Evolutionary conservation across 805 yeast genomes (phyloP).

Genomic region (Maudiozyma barnettii): DNA sequence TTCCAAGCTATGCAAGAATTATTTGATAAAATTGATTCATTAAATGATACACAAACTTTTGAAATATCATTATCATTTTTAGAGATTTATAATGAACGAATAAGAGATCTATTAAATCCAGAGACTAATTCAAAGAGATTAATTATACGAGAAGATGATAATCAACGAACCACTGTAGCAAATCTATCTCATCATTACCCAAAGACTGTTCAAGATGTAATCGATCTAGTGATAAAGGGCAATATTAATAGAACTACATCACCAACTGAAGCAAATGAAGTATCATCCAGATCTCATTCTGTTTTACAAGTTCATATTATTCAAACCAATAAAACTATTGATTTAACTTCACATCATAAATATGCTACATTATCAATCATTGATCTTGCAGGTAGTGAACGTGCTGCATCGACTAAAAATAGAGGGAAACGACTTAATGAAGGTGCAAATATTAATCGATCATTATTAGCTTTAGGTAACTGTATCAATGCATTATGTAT

Average conservation of each 20-base stretch:
- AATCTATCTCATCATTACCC: slow-evolving; percentile 61
- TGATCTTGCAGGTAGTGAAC: slow-evolving; percentile 90
- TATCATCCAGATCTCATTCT: slow-evolving; percentile 90
- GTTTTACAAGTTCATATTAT: slow-evolving; percentile 72
- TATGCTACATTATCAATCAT: slow-evolving; percentile 79
- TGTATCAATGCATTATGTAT: slow-evolving; percentile 90
- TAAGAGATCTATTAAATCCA: slow-evolving; percentile 67
- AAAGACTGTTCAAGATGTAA: slow-evolving; percentile 54
- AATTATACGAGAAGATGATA: slow-evolving; percentile 62
- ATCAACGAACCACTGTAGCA: slow-evolving; percentile 53
- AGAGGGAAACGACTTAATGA: slow-evolving; percentile 74
- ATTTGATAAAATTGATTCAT: slow-evolving; percentile 48
- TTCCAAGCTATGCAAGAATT: slow-evolving; percentile 71
- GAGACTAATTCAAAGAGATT: slow-evolving; percentile 38
- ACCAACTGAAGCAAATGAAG: slow-evolving; percentile 84
- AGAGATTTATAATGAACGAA: slow-evolving; percentile 87
- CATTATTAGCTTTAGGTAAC: slow-evolving; percentile 81
- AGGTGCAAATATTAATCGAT: slow-evolving; percentile 89
- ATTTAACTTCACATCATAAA: slow-evolving; percentile 54
- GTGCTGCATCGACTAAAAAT: slow-evolving; percentile 85
- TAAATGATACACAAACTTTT: slow-evolving; percentile 44
- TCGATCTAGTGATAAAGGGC: slow-evolving; percentile 67
- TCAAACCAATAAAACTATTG: slow-evolving; percentile 47
- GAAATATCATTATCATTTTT: slow-evolving; percentile 64
- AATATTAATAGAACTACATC: slow-evolving; percentile 71